Evolutionary conservation across 257 asterid genomes (phyloP).

Genomic region (Catharanthus roseus): DNA sequence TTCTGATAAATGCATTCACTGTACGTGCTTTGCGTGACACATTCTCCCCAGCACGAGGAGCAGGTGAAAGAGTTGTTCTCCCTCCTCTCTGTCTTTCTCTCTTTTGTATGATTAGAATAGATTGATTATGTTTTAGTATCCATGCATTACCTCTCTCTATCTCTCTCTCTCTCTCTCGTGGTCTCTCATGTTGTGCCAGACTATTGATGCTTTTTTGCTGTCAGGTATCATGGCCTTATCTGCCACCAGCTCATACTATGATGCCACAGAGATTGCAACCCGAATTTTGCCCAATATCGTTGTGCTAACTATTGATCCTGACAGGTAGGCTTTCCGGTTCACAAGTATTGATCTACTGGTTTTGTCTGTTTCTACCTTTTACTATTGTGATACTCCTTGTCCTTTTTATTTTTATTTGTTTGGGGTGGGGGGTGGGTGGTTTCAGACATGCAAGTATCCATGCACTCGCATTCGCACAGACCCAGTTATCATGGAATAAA

Average conservation of each 20-base stretch:
- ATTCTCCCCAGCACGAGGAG: conserved; percentile 97
- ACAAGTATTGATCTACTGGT: not conserved
- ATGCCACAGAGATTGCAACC: conserved; percentile 88
- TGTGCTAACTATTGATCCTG: conserved; percentile 87
- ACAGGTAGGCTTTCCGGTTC: conserved; percentile 52
- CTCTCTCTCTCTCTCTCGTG: not conserved
- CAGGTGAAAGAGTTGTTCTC: conserved; percentile 44
- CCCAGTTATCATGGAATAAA: not conserved
- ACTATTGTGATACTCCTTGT: not conserved
- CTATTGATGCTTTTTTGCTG: no score
- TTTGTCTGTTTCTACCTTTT: conserved; percentile 5
- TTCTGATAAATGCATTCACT: conserved; percentile 90
- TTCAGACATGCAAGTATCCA: not conserved
- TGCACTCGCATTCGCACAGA: not conserved
- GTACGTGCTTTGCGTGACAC: conserved; percentile 98
- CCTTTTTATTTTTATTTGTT: not conserved
- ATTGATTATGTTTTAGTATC: conserved; percentile 11
- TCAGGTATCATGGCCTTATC: conserved; percentile 91
- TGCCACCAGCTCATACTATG: conserved; percentile 93
- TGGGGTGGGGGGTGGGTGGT: no score
- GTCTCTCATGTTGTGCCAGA: no score
- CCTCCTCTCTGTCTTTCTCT: not conserved
- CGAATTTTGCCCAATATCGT: conserved; percentile 84
- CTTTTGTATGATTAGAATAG: not conserved
- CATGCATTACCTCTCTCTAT: not conserved